Evolutionary conservation across 805 yeast genomes (phyloP).

Genomic region (Starmerella bombi): DNA sequence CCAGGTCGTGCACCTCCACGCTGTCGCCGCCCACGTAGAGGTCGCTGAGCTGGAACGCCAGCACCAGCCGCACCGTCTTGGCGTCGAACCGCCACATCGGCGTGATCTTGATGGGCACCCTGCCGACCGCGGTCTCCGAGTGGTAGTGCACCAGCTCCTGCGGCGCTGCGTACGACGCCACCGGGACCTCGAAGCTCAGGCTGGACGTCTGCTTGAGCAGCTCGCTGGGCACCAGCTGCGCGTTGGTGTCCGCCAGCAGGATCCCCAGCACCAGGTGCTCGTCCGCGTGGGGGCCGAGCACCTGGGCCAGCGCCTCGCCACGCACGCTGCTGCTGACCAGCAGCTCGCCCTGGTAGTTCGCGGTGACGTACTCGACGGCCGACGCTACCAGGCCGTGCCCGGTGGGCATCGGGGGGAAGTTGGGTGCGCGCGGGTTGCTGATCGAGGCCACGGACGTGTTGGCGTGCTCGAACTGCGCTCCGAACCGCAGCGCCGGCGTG

Average conservation of each 20-base stretch:
- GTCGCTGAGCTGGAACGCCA: slow-evolving; percentile 49
- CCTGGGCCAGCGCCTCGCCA: slow-evolving; percentile 61
- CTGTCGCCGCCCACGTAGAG: slow-evolving; percentile 30
- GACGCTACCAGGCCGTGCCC: slow-evolving; percentile 46
- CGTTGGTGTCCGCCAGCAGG: slow-evolving; percentile 18
- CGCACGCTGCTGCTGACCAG: slow-evolving; percentile 47
- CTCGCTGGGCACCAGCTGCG: slow-evolving; percentile 17
- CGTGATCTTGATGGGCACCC: slow-evolving; percentile 48
- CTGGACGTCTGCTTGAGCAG: slow-evolving; percentile 15
- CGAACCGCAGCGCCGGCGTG: slow-evolving; percentile 21
- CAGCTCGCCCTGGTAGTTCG: slow-evolving; percentile 55
- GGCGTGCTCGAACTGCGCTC: slow-evolving; percentile 16
- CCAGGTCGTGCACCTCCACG: slow-evolving; percentile 43
- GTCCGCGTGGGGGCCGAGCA: slow-evolving; percentile 14
- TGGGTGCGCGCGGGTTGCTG: slow-evolving; percentile 15
- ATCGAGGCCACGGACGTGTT: slow-evolving; percentile 21
- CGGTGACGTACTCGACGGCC: slow-evolving; percentile 74
- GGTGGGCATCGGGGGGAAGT: slow-evolving; percentile 25
- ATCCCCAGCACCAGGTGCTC: slow-evolving; percentile 14
- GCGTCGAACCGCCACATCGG: slow-evolving; percentile 87
- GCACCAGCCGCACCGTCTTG: slow-evolving; percentile 72
- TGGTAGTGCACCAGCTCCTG: slow-evolving; percentile 55
- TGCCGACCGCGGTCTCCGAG: slow-evolving; percentile 33
- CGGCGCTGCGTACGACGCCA: slow-evolving; percentile 36
- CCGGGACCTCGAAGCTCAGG: slow-evolving; percentile 21